A percentile compares a stretch with the other conserved stretches of the same genome.
Conservation (phyloP, 805 yeast genomes). For the Jamesozyma rosinii region DNA sequence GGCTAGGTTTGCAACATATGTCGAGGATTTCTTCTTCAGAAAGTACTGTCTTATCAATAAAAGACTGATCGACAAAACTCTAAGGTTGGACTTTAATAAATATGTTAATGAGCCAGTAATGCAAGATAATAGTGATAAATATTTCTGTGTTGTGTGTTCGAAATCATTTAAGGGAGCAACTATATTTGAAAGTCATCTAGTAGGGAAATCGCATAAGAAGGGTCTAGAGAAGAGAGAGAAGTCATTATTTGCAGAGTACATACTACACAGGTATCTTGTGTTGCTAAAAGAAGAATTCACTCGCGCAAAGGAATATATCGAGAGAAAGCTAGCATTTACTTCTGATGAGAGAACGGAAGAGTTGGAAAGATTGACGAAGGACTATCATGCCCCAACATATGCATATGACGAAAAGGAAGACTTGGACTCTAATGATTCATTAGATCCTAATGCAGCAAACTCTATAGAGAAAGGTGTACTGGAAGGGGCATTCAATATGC, state of each 20-base stretch:
- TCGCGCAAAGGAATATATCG: slow-evolving; percentile 51
- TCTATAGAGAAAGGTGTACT: neutral
- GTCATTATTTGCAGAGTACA: slow-evolving; percentile 32
- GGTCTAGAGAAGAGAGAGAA: slow-evolving; percentile 28
- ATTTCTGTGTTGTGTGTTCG: slow-evolving; percentile 57
- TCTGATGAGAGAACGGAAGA: slow-evolving; percentile 58
- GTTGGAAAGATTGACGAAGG: slow-evolving; percentile 34
- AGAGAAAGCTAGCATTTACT: slow-evolving; percentile 59
- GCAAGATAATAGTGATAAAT: slow-evolving; percentile 11
- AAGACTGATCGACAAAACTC: slow-evolving; percentile 13
- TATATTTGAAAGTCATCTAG: slow-evolving; percentile 59
- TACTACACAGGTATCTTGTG: slow-evolving; percentile 32
- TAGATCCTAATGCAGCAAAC: slow-evolving; percentile 11
- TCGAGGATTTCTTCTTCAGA: slow-evolving; percentile 39
- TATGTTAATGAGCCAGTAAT: slow-evolving; percentile 17
- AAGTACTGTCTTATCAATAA: slow-evolving; percentile 42
- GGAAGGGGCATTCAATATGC: slow-evolving; percentile 40
- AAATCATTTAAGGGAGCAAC: slow-evolving; percentile 53
- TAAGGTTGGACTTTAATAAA: slow-evolving; percentile 6
- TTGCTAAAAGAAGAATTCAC: slow-evolving; percentile 35
- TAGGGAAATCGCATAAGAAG: slow-evolving; percentile 67
- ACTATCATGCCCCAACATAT: slow-evolving; percentile 31
- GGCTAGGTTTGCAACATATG: slow-evolving; percentile 38
- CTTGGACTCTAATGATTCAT: slow-evolving; percentile 18
- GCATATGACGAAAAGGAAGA: slow-evolving; percentile 35